Evolutionary conservation across 2,329 filamentous ascomycete genomes (phyloP).

Genomic region (Colletotrichum neosansevieriae): DNA sequence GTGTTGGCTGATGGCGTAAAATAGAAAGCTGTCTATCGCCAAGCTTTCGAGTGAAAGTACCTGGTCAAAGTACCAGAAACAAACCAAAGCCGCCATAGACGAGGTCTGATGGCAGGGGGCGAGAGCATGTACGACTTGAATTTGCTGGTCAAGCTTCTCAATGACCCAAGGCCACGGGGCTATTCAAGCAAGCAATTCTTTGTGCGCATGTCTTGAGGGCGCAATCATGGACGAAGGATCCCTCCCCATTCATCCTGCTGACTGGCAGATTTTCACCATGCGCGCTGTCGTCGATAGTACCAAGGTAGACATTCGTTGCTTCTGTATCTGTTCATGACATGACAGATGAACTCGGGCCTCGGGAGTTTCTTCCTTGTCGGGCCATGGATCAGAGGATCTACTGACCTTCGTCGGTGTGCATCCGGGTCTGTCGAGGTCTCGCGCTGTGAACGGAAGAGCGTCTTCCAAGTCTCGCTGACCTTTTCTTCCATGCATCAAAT

Average conservation of each 20-base stretch:
- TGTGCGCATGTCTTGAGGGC: slow-evolving; percentile 26
- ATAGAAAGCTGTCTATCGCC: slow-evolving; percentile 23
- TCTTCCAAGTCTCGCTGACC: slow-evolving; percentile 45
- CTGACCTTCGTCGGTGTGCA: slow-evolving; percentile 29
- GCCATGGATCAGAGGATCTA: slow-evolving; percentile 29
- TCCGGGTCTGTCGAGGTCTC: slow-evolving; percentile 32
- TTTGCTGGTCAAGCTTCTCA: slow-evolving; percentile 34
- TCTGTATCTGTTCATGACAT: slow-evolving; percentile 16
- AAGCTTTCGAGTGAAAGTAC: slow-evolving; percentile 39
- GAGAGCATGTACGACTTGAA: slow-evolving; percentile 29
- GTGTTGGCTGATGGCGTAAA: slow-evolving; percentile 26
- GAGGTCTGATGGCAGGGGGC: slow-evolving; percentile 29
- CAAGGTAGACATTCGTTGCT: background rate
- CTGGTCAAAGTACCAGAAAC: slow-evolving; percentile 19
- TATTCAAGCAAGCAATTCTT: slow-evolving; percentile 37
- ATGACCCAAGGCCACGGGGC: slow-evolving; percentile 34
- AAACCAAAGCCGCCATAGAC: slow-evolving; percentile 15
- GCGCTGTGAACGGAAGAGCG: slow-evolving; percentile 25
- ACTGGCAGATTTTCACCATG: background rate
- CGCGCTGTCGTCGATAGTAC: slow-evolving; percentile 7
- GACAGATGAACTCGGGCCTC: slow-evolving; percentile 12
- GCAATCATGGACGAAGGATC: slow-evolving; percentile 22
- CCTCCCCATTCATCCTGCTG: slow-evolving; percentile 20
- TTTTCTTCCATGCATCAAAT: slow-evolving; percentile 56
- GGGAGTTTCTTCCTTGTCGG: slow-evolving; percentile 12